Base-by-base conservation (phyloP, 345 rosid species). In the Hibiscus tridactylites region DNA sequence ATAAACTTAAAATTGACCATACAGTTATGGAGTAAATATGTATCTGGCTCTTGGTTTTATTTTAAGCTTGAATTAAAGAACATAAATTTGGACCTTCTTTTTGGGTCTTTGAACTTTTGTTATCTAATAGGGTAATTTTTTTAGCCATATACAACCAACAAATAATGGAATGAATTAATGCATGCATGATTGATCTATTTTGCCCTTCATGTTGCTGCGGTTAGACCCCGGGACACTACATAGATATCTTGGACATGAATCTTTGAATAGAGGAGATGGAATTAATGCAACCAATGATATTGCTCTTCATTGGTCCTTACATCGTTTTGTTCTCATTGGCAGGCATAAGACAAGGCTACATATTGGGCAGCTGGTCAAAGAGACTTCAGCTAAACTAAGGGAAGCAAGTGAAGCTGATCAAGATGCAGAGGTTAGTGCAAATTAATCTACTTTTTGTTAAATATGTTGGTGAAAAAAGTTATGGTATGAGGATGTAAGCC, bases 391-490 rank as follows among this genome's bases (percentile, higher is more conserved):
- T 4, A 86, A 82, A 61, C 95, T 89, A 58, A 87, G 81, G 80
- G 81, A 86, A 87, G 90, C 91, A 59, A 87, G 89, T 63, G 95
- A 89, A 78, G 76, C 77, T 7, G 90, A 89, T 83, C 83, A 71
- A 26, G 69, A 80, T 61, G 80, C 73, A 56, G 80, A 81, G 72
- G 84, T 83, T 83, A 83, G 70, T 76, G 89, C 86, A 80, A 81
- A 89, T 39, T 67, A 72, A 31, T 47, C 24, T 0, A 44, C 57
- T 26, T 49, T 49, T 9, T 67, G 19, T 49, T 66, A 47, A 35
- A 46, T 47, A 15, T 47, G 19, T 46, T 28, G 3, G 12, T 66
- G 57, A 28, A 46, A 66, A 28, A 0, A 4, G 8, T 47, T 47
- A 67, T 67, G 71, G 24, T 26, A 16, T 28, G 12, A 7, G 0